Base-by-base conservation (phyloP, 31 red algal genomes). In the Bonnemaisonia californica region DNA sequence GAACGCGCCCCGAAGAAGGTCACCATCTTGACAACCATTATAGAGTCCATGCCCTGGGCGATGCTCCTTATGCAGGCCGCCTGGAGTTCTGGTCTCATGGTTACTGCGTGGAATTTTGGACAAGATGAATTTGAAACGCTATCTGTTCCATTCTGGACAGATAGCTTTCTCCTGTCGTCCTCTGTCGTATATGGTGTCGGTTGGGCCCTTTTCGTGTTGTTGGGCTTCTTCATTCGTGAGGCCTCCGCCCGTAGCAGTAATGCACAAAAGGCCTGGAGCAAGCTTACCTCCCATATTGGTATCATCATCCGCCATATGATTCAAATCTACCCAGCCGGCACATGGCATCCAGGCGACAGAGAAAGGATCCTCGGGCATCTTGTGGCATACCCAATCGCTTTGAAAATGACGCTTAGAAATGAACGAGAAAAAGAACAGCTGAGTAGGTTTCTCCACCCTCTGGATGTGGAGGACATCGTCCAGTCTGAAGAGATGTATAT, bases 301-400 rank as follows among this genome's bases (percentile, higher is more conserved):
- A 51, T 51, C 7, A 34, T 34, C 45, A 56, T 62, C 8, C 57
- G 82, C 32, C 56, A 63, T 1, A 2, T 85, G 61, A 22, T 64
- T 13, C 82, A 85, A 45, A 66, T 62, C 57, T 85, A 62, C 45
- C 37, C 69, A 32, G 36, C 22, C 0, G 55, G 70, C 4, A 62
- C 55, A 22, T 85, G 82, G 82, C 82, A 85, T 73, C 48, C 69
- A 30, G 47, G 42, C n/a, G 82, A 85, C n/a, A 36, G 64, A 23
- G 69, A 72, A 11, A 65, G 82, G 9, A 75, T 85, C 0, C 41
- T 59, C 19, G 69, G 69, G 2, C 82, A 85, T 66, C 32, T 85
- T 19, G 34, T 85, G 41, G 82, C 82, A 5, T 85, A 66, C 41
- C 82, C 82, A 2, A 75, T 85, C 29, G 82, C 82, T 1, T 33